Evolutionary conservation across 2,329 filamentous ascomycete species (phyloP), one percentile per base, ranked within the genome.

Genomic region (Trichophyton verrucosum): DNA sequence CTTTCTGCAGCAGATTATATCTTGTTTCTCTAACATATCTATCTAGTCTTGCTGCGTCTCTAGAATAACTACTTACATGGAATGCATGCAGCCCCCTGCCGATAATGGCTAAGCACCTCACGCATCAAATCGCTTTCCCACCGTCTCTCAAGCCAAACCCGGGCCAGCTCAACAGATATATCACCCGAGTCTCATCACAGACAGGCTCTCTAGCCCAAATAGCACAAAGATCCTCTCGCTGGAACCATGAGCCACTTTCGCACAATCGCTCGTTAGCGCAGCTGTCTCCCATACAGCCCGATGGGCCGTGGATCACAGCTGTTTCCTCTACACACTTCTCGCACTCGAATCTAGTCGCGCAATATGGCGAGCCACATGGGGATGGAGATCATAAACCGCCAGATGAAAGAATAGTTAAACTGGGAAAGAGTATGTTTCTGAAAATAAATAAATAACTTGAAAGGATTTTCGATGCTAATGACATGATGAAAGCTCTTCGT

Each of bases 401-500:
- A 17, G 62, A 64, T 47, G 62, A 64, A 59, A 44, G 62, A 36
- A 64, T 64, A 58, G 24, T 64, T 33, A 64, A 61, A 38, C 49
- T 64, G 3, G 62, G 62, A 36, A 64, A 64, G 46, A 64, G 62
- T 64, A 57, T 33, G 62, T 62, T 33, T 20, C 6, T 30, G 5
- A 30, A 17, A 27, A 15, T 11, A n/a, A 20, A 8, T 3, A 56
- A 27, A 27, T 22, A 7, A 11, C 44, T 22, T 38, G 33, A 13
- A 11, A 47, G 11, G 17, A 13, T 33, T 13, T 42, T 17, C 6
- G 8, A 17, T 13, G 46, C 51, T 56, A 61, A 61, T 59, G 57
- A 33, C 59, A 15, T 30, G 46, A 53, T 20, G 58, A 58, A 63
- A 85, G 82, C 84, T 27, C 78, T 86, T 47, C 76, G 82, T 33